A percentile compares a stretch with the other conserved stretches of the same genome.
Evolutionary conservation across 1,284 basidiomycete species (phyloP).

Genomic region (Ceratobasidium sp.): DNA sequence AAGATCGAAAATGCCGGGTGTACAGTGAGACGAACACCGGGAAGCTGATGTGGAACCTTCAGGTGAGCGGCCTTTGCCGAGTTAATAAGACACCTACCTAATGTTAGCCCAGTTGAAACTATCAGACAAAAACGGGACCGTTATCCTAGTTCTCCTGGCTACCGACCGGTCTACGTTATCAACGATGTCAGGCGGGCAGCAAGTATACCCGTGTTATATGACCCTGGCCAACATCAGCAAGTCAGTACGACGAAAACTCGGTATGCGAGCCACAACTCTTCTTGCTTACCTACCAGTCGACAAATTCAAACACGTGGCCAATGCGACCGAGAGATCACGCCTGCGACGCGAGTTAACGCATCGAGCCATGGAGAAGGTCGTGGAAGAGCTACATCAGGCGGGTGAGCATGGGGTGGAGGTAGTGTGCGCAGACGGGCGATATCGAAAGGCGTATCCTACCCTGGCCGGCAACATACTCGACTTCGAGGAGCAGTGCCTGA

Average conservation of each 20-base stretch:
- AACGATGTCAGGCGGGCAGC: neutral
- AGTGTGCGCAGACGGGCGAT: neutral
- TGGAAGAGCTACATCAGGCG: neutral
- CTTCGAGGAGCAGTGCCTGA: constrained; percentile 51
- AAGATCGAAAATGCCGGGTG: neutral
- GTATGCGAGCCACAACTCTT: neutral
- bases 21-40: constrained; percentile 44
- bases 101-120: neutral
- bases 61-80: constrained; percentile 1
- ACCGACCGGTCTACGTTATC: neutral
- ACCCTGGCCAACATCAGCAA: neutral
- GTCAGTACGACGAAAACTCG: neutral
- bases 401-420: neutral
- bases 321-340: neutral
- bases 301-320: neutral
- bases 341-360: neutral
- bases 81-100: neutral
- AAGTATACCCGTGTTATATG: neutral
- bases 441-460: constrained; percentile 22
- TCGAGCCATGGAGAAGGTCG: neutral
- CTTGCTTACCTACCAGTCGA: constrained; percentile 33
- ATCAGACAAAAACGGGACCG: neutral
- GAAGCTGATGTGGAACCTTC: constrained; percentile 45
- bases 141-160: neutral
- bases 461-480: constrained; percentile 51